Base-by-base conservation (phyloP, 768 basidiomycete genomes). In the Hericium coralloides region DNA sequence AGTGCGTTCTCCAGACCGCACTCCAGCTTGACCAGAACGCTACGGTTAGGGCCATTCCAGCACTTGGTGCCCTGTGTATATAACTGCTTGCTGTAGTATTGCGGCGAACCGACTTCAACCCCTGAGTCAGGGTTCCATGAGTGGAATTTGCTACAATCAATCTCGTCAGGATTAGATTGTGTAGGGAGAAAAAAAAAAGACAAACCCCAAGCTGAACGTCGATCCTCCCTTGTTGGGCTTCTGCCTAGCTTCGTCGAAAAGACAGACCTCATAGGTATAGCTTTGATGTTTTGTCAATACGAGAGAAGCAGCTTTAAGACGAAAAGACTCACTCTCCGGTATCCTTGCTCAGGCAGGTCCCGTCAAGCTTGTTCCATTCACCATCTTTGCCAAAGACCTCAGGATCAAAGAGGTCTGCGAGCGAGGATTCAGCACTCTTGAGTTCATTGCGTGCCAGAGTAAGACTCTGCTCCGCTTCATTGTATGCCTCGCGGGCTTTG, bases 361-460 rank as follows among this genome's bases (percentile, higher is more conserved):
- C 79, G 20, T 95, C 88, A 6, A 99, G 79, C 73, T 95, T 97
- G 78, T 95, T 95, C 92, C 92, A 99, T 72, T 97, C 92, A 52
- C 92, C 95, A 25, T 90, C 76, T 1, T 73, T 67, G 18, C 94
- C 94, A 62, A 87, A 97, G 38, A 79, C 79, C 18, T 82, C 68
- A 9, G 70, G 70, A 58, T 83, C 74, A 65, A 85, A 90, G 22
- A 98, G 75, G 57, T 87, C 82, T 1, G 68, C 69, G 12, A 92
- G 68, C 43, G 88, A 85, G 22, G 77, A 70, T 54, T 79, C 74
- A 0, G 83, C 80, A 8, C 76, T 72, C 25, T 79, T 71, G 55
- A 80, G 76, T 23, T 87, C 80, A 22, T 76, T 73, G 49, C 78
- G 75, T 6, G 81, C 69, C 10, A 72, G 65, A 51, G 77, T 75